These are phyloP conservation scores for Fusarium tanahbumbuense DNA, from an alignment of 2,329 filamentous ascomycete genomes.

Conservation along the genomic window DNA sequence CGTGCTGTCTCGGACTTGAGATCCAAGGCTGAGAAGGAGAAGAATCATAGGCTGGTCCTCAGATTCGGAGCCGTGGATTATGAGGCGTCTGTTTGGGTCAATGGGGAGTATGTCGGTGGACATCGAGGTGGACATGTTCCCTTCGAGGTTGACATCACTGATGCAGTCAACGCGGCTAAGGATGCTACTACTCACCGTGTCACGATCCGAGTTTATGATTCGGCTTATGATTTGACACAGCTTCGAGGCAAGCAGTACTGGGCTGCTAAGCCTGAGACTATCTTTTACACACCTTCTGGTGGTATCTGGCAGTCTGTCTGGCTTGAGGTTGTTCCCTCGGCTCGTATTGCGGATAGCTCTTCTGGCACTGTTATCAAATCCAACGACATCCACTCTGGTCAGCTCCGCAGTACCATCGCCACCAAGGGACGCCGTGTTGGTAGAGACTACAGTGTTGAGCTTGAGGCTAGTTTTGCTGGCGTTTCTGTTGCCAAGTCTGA, in stretches of 20 bases:
- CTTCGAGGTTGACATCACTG: conserved; percentile 68
- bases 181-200: conserved; percentile 53
- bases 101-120: conserved; percentile 63
- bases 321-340: conserved; percentile 65
- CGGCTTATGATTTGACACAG: conserved; percentile 71
- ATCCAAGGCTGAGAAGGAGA: conserved; percentile 53
- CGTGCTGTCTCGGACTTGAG: conserved; percentile 63
- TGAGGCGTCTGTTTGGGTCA: conserved; percentile 67
- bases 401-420: conserved; percentile 62
- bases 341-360: conserved; percentile 66
- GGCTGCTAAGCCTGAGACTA: conserved; percentile 69
- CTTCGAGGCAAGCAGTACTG: conserved; percentile 77
- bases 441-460: conserved; percentile 60
- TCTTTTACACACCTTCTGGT: conserved; percentile 68
- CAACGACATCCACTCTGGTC: conserved; percentile 63
- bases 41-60: conserved; percentile 59
- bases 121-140: conserved; percentile 71
- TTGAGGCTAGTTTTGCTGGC: conserved; percentile 65
- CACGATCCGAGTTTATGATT: conserved; percentile 71
- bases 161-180: conserved; percentile 52
- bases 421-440: conserved; percentile 62
- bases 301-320: conserved; percentile 70
- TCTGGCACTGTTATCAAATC: conserved; percentile 68
- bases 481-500: conserved; percentile 57
- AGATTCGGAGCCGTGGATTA: conserved; percentile 73